These are phyloP conservation scores for Phytophthora capsici DNA, from an alignment of 352 stramenopile genomes.

Conservation along the genomic window DNA sequence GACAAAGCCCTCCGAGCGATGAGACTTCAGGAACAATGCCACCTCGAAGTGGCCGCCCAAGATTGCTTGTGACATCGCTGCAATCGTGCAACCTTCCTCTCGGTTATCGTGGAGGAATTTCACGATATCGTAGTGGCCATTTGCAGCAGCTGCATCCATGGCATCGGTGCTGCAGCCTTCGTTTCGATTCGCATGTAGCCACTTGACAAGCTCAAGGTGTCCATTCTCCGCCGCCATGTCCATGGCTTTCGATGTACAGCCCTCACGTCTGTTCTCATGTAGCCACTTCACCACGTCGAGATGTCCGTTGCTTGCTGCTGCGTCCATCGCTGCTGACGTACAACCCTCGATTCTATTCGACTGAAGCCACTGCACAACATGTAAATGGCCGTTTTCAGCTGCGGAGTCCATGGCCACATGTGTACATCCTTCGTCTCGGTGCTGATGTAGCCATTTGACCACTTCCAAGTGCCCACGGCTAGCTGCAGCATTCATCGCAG, in stretches of 20 bases:
- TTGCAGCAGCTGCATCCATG: conserved; percentile 31
- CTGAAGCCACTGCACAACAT: conserved; percentile 55
- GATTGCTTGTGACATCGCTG: conserved; percentile 34
- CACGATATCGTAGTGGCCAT: conserved; percentile 30
- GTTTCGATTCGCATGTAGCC: conserved; percentile 26
- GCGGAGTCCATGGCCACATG: conserved; percentile 51
- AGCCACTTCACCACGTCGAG: conserved; percentile 40
- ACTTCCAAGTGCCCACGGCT: conserved; percentile 49
- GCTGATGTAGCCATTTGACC: conserved; percentile 53
- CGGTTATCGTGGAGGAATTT: conserved; percentile 36
- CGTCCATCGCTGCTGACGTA: conserved; percentile 31
- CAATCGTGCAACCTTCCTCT: conserved; percentile 29
- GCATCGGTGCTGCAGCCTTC: conserved; percentile 36
- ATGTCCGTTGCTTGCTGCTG: conserved; percentile 31
- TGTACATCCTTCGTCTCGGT: conserved; percentile 52
- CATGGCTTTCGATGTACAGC: conserved; percentile 34
- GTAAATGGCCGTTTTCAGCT: conserved; percentile 42
- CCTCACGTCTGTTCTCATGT: conserved; percentile 33
- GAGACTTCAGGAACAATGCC: conserved; percentile 27
- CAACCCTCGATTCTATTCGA: conserved; percentile 43
- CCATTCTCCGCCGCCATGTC: conserved; percentile 35
- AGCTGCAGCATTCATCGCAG: conserved; percentile 57
- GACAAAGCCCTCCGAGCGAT: conserved; percentile 29
- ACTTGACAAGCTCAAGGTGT: conserved; percentile 40
- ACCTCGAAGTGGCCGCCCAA: conserved; percentile 31